Evolutionary conservation across 305 asterid genomes (phyloP).

Genomic region (Withania somnifera): DNA sequence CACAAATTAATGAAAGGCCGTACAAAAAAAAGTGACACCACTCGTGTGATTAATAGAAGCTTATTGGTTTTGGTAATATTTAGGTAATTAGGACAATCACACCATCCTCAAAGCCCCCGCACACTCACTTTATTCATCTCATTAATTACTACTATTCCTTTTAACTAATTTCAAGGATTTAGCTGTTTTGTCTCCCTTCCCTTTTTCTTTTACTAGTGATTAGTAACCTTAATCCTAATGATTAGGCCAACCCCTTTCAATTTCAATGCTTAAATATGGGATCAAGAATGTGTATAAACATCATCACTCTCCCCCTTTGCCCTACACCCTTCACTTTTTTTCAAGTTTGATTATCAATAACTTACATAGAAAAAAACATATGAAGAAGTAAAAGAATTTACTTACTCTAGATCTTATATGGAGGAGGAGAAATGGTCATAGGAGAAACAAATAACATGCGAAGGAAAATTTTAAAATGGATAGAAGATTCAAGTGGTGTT

Average conservation of each 20-base stretch:
- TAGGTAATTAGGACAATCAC: slow-evolving; percentile 5
- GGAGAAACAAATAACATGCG: too few species aligned
- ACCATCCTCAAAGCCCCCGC: slow-evolving; percentile 2
- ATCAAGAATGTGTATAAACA: neutral
- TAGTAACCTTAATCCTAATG: neutral
- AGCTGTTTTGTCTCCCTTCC: neutral
- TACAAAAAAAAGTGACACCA: neutral
- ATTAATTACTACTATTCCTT: neutral
- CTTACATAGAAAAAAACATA: too few species aligned
- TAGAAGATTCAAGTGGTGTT: neutral
- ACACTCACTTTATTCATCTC: neutral
- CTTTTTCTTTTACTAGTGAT: neutral
- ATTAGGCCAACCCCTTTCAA: neutral
- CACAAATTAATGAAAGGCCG: neutral
- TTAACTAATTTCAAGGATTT: neutral
- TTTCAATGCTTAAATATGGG: neutral
- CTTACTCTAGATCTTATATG: too few species aligned
- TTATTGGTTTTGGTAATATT: neutral
- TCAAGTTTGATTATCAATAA: neutral
- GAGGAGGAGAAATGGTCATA: too few species aligned
- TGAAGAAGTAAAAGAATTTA: too few species aligned
- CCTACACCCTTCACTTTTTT: neutral
- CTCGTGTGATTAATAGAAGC: neutral
- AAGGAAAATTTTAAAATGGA: neutral
- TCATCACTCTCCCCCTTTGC: neutral